Evolutionary conservation across 140 eudicot species (phyloP), one percentile per base, ranked within the genome.

Genomic region (Flaveria floridana): DNA sequence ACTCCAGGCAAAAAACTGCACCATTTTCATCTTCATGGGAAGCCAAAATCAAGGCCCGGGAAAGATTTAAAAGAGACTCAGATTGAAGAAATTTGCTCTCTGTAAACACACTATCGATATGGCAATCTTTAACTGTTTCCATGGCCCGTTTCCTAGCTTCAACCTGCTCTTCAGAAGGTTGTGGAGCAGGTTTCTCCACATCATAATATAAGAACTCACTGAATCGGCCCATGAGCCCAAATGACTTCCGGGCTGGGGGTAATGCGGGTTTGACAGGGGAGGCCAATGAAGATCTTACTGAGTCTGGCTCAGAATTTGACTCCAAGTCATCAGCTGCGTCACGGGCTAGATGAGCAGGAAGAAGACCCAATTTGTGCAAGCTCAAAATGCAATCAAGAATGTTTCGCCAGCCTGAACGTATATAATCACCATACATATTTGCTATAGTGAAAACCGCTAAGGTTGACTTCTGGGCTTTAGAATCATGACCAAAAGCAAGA

Each of bases 51-150:
- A 87, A 82, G 58, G 95, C 88, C 55, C 84, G 78, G 6, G 81
- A 85, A 55, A 88, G 91, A 59, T 82, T 80, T 10, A 51, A 72
- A 39, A 88, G 84, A 62, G 95, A 88, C 37, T 88, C 91, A 21
- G 91, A 88, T 71, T 88, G 95, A 78, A 88, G 81, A 75, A 88
- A 88, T 73, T 86, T 88, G 65, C 91, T 86, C 72, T 88, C 95
- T 2, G 87, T 78, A 71, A 88, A 86, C 51, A 88, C 84, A 65
- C 59, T 86, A 47, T 88, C 90, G 2, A 88, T 81, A 62, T 79
- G 90, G 15, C 95, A 88, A 65, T 82, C 84, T 73, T 86, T 86
- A 46, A 88, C 79, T 14, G 82, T 79, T 82, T 86, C 84, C 2
- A 71, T 85, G 51, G 88, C 78, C 10, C 80, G 82, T 30, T 88